Conservation (phyloP, 2,329 filamentous ascomycete species). For the Colletotrichum destructivum region DNA sequence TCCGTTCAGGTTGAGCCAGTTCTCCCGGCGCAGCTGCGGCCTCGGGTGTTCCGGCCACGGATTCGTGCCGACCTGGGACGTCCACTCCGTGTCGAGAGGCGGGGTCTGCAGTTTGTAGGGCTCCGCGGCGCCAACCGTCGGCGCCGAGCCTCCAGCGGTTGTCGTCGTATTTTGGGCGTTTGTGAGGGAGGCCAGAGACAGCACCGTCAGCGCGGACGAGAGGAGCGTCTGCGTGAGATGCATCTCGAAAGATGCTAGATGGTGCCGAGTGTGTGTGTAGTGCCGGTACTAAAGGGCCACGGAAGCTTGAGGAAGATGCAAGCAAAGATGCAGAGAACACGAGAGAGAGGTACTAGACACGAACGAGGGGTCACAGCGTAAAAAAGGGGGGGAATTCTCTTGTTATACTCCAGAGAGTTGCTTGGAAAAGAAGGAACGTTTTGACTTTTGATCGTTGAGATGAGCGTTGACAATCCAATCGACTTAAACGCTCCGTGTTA, state of each 20-base stretch:
- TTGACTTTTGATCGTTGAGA: conserved; percentile 30
- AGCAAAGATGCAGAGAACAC: not conserved
- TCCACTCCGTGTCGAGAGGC: conserved; percentile 67
- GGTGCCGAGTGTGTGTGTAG: not conserved
- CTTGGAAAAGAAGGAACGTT: not conserved
- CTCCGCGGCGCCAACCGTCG: conserved; percentile 11
- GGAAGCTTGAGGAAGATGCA: not conserved
- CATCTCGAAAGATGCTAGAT: conserved; percentile 20
- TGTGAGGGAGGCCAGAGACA: not conserved
- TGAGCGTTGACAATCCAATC: conserved; percentile 34
- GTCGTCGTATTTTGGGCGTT: conserved; percentile 19
- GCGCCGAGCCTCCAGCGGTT: not conserved
- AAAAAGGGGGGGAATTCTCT: conserved; percentile 4
- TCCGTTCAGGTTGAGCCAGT: conserved; percentile 72
- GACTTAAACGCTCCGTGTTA: conserved; percentile 15
- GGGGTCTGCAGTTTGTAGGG: conserved; percentile 57
- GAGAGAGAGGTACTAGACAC: conserved; percentile 5
- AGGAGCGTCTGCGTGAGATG: conserved; percentile 27
- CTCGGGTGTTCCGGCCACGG: conserved; percentile 73
- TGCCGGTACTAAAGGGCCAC: not conserved
- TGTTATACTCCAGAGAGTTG: conserved; percentile 25
- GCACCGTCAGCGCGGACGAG: conserved; percentile 17
- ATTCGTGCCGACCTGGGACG: conserved; percentile 64
- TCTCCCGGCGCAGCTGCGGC: conserved; percentile 67
- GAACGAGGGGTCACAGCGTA: conserved; percentile 36